These are phyloP conservation scores for Tarenaya hassleriana DNA, from an alignment of 345 rosid genomes.

Conservation along the genomic window DNA sequence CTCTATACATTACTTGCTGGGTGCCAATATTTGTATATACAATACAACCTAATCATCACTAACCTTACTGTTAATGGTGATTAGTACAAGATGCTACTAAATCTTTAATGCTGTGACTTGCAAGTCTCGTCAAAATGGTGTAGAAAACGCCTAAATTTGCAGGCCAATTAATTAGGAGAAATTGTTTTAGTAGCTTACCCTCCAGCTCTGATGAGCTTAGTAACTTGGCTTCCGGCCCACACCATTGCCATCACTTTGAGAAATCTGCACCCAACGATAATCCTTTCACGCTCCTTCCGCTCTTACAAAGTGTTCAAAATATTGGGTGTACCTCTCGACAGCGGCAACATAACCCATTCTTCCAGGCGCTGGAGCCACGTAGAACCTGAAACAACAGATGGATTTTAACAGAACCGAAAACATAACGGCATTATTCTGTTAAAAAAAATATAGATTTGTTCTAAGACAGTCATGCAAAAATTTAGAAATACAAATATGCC, in stretches of 20 bases:
- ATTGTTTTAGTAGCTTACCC: slow-evolving; percentile 50
- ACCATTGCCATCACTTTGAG: slow-evolving; percentile 93
- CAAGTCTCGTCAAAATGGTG: slow-evolving; percentile 2
- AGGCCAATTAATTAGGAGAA: slow-evolving; percentile 1
- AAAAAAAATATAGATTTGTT: not conserved
- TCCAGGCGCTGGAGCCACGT: slow-evolving; percentile 77
- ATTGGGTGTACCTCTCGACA: slow-evolving; percentile 50
- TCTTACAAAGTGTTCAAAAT: slow-evolving; percentile 16
- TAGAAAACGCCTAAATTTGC: not conserved
- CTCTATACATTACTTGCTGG: no score
- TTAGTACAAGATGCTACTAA: no score
- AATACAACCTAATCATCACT: no score
- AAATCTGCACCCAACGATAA: slow-evolving; percentile 46
- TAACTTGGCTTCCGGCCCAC: slow-evolving; percentile 97
- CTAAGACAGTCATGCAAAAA: no score
- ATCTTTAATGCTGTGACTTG: slow-evolving; percentile 11
- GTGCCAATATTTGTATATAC: no score
- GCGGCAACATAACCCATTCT: slow-evolving; percentile 77
- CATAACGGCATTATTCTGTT: not conserved
- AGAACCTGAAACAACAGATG: slow-evolving; percentile 47
- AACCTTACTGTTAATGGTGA: no score
- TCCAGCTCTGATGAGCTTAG: slow-evolving; percentile 77
- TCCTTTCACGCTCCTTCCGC: slow-evolving; percentile 12
- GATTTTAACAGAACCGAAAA: not conserved
- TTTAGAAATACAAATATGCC: no score